phyloP scores from a whole-genome alignment of 2,329 filamentous ascomycete species.

The Xenosphaeropsis pyriputrescens region DNA sequence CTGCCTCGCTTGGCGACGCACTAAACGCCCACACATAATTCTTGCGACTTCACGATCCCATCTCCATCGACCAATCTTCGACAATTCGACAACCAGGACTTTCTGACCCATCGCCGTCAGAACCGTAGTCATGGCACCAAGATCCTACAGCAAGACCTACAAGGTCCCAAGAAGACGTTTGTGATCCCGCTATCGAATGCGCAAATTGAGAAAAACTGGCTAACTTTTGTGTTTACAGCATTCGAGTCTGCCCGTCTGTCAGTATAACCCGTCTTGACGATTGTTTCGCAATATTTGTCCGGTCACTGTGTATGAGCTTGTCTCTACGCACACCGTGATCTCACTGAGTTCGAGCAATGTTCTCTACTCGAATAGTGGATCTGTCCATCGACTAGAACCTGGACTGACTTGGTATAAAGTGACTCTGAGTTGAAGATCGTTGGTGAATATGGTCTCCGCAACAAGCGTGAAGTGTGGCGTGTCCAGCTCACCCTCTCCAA shows the following conservation, averaged over 20 bases:
- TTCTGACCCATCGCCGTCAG: slow-evolving; percentile 2
- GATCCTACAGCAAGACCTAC: slow-evolving; percentile 97
- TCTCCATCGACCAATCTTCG: slow-evolving; percentile 3
- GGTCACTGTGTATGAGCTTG: slow-evolving; percentile 98
- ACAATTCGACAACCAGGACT: slow-evolving; percentile 3
- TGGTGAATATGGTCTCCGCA: slow-evolving; percentile 98
- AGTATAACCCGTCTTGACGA: slow-evolving; percentile 37
- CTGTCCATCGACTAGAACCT: slow-evolving; percentile 35
- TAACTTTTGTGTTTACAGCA: slow-evolving; percentile 31
- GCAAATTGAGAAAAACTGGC: slow-evolving; percentile 10
- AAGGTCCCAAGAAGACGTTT: slow-evolving; percentile 31
- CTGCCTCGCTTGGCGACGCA: too few species aligned
- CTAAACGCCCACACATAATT: too few species aligned
- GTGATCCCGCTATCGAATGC: slow-evolving; percentile 5
- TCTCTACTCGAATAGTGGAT: slow-evolving; percentile 10
- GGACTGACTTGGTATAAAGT: slow-evolving; percentile 58
- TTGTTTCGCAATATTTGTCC: slow-evolving; percentile 22
- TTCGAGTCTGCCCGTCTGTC: slow-evolving; percentile 99
- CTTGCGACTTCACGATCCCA: too few species aligned
- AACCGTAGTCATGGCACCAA: slow-evolving; percentile 27
- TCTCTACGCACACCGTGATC: slow-evolving; percentile 76
- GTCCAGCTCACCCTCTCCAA: slow-evolving; percentile 99
- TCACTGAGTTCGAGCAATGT: too few species aligned
- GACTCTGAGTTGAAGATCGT: slow-evolving; percentile 99
- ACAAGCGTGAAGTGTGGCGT: slow-evolving; percentile 99